These are phyloP conservation scores for Hygrophorus pudorinus DNA, from an alignment of 768 basidiomycete species.

Conservation along the genomic window DNA sequence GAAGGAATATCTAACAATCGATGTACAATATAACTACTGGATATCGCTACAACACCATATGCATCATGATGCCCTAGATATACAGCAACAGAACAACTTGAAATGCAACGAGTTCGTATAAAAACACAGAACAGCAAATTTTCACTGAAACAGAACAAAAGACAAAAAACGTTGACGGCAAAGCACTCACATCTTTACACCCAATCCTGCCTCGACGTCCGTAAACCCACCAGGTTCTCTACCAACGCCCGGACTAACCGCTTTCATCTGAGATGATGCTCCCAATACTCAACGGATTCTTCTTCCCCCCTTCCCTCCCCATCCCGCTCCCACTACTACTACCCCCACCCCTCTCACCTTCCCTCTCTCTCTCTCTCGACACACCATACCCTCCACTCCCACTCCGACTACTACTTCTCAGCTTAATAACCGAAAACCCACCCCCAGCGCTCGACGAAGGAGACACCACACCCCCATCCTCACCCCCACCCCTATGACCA, in stretches of 20 bases:
- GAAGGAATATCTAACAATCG: no score
- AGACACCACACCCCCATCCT: constrained; percentile 7
- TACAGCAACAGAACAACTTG: no score
- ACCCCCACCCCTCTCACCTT: constrained; percentile 11
- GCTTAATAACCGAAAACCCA: constrained; percentile 21
- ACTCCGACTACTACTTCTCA: constrained; percentile 23
- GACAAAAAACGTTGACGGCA: no score
- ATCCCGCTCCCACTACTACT: constrained; percentile 13
- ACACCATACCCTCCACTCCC: constrained; percentile 9
- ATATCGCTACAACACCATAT: no score
- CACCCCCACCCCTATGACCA: constrained; percentile 9
- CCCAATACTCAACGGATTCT: constrained; percentile 59
- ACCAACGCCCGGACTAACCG: not conserved
- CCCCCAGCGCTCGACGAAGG: not conserved
- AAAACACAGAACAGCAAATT: no score
- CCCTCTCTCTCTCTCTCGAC: constrained; percentile 6
- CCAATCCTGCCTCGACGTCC: no score
- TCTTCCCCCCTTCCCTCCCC: constrained; percentile 50
- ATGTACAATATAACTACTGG: no score
- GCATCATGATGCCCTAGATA: no score
- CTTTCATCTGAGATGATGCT: constrained; percentile 55
- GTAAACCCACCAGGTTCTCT: no score
- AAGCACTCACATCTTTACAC: no score
- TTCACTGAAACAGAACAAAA: no score
- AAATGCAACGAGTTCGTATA: no score